These are phyloP conservation scores for Arthonia radiata DNA, from an alignment of 495 filamentous ascomycete species.

Conservation along the genomic window DNA sequence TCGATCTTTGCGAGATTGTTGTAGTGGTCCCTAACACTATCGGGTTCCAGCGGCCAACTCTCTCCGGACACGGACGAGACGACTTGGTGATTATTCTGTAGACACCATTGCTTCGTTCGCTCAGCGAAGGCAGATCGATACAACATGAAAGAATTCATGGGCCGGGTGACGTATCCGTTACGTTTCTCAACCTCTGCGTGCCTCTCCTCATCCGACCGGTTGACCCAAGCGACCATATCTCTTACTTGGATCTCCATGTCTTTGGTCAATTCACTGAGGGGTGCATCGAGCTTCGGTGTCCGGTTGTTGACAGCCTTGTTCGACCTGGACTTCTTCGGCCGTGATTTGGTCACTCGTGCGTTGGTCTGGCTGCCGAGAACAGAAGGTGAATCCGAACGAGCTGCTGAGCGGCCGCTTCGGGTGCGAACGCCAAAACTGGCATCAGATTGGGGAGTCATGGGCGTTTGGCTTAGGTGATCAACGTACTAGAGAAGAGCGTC, in stretches of 20 bases:
- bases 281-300: constrained; percentile 30
- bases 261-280: constrained; percentile 57
- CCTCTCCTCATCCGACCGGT: constrained; percentile 39
- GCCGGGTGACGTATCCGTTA: constrained; percentile 63
- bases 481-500: too few relatives aligned
- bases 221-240: constrained; percentile 67
- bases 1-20: constrained; percentile 60
- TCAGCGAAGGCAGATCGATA: constrained; percentile 87
- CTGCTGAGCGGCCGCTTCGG: constrained; percentile 21
- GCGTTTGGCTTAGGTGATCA: too few relatives aligned
- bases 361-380: constrained; percentile 7
- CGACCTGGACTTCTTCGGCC: constrained; percentile 26
- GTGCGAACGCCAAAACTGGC: constrained; percentile 16
- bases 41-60: constrained; percentile 66
- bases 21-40: constrained; percentile 49
- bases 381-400: constrained; percentile 8
- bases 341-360: constrained; percentile 16
- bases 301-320: constrained; percentile 17
- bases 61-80: constrained; percentile 63
- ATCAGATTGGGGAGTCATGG: too few relatives aligned
- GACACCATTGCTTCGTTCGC: constrained; percentile 55
- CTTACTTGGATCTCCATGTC: constrained; percentile 36
- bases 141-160: constrained; percentile 98
- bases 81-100: constrained; percentile 82
- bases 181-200: constrained; percentile 37